These are phyloP conservation scores for Beverwykella pulmonaria DNA, from an alignment of 495 filamentous ascomycete genomes.

Conservation along the genomic window DNA sequence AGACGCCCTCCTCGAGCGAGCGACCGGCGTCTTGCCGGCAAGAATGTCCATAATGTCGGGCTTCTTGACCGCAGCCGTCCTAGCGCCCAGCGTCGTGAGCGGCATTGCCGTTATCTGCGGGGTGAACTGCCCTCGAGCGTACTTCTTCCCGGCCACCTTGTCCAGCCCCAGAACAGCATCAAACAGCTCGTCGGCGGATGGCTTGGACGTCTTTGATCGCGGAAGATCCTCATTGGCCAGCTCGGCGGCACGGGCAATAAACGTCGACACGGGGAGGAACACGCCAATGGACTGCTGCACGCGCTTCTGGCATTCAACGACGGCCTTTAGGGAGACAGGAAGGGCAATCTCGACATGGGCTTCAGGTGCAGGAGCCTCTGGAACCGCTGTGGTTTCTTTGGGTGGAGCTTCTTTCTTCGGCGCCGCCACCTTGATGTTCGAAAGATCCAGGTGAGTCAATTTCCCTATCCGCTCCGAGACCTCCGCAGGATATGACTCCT, in stretches of 20 bases:
- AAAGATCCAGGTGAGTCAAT: conserved; percentile 83
- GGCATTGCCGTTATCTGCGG: conserved; percentile 72
- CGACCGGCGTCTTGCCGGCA: conserved; percentile 50
- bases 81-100: conserved; percentile 40
- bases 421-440: conserved; percentile 82
- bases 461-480: conserved; percentile 70
- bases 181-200: conserved; percentile 81
- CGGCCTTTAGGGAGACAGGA: conserved; percentile 74
- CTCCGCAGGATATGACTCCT: conserved; percentile 66
- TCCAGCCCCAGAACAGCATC: conserved; percentile 80
- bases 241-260: conserved; percentile 79
- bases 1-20: conserved; percentile 39
- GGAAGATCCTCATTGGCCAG: conserved; percentile 87
- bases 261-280: conserved; percentile 80
- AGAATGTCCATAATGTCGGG: conserved; percentile 81
- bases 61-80: conserved; percentile 43
- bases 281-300: conserved; percentile 74
- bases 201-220: conserved; percentile 58
- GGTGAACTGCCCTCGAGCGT: conserved; percentile 62
- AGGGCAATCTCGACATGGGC: conserved; percentile 62
- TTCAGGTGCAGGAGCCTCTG: conserved; percentile 46
- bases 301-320: conserved; percentile 76
- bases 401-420: conserved; percentile 47
- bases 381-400: conserved; percentile 45
- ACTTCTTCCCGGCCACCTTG: conserved; percentile 52